phyloP scores from a whole-genome alignment of 2,329 filamentous ascomycete genomes.

The Apiospora kogelbergensis region DNA sequence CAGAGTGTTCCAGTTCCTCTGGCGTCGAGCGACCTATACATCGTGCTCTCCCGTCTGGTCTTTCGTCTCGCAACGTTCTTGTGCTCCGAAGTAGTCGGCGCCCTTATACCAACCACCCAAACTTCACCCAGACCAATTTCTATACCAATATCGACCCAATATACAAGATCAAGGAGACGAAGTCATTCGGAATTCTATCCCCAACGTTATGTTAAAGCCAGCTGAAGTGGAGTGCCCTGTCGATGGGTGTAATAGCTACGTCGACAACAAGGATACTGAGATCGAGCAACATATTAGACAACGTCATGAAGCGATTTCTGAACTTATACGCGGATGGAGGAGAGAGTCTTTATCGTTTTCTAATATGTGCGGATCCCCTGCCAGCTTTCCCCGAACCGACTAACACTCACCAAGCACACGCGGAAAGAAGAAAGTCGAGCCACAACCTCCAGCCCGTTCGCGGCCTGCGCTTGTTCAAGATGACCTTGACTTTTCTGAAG shows the following conservation, averaged over 20 bases:
- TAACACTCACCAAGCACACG: background rate
- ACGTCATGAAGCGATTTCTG: background rate
- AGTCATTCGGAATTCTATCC: too few species aligned
- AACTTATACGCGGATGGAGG: background rate
- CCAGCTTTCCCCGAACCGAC: too few species aligned
- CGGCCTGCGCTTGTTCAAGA: background rate
- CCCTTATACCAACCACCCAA: background rate
- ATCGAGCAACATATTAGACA: background rate
- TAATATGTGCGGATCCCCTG: background rate
- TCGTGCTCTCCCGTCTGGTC: too few species aligned
- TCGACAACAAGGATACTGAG: background rate
- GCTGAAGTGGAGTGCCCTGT: background rate
- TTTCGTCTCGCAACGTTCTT: too few species aligned
- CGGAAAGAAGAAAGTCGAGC: background rate
- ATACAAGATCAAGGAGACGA: background rate
- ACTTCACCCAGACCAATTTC: background rate
- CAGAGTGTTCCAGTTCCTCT: too few species aligned
- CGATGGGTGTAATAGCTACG: background rate
- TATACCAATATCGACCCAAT: too few species aligned
- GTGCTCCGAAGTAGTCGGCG: too few species aligned
- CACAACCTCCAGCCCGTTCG: background rate
- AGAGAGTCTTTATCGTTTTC: background rate
- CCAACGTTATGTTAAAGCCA: too few species aligned
- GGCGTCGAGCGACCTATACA: too few species aligned
- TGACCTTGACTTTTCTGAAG: background rate